phyloP scores from a whole-genome alignment of 2,329 filamentous ascomycete species.

The Fonsecaea pugnacius region DNA sequence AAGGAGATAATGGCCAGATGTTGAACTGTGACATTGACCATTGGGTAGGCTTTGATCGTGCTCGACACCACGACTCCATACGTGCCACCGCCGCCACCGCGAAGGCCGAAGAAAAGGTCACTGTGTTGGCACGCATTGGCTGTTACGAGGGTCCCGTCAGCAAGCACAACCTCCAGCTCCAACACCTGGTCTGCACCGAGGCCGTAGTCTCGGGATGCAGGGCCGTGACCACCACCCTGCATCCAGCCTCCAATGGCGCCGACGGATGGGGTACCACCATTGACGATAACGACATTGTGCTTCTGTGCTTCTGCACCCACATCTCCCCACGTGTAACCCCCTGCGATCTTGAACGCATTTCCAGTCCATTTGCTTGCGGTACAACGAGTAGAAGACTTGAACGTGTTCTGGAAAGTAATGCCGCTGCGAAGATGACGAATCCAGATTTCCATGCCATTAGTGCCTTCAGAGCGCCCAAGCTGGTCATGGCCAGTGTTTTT shows the following conservation, averaged over 20 bases:
- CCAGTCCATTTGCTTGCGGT: conserved; percentile 41
- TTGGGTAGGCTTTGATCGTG: conserved; percentile 50
- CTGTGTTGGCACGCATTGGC: conserved; percentile 30
- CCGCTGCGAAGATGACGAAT: conserved; percentile 40
- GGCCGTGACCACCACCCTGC: conserved; percentile 41
- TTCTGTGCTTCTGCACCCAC: conserved; percentile 40
- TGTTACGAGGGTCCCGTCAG: conserved; percentile 31
- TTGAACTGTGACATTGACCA: conserved; percentile 43
- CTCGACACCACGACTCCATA: conserved; percentile 52
- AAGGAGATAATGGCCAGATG: conserved; percentile 38
- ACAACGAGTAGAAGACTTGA: conserved; percentile 36
- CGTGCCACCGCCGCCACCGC: conserved; percentile 59
- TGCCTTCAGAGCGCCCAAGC: conserved; percentile 39
- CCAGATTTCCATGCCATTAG: conserved; percentile 42
- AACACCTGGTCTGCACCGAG: conserved; percentile 39
- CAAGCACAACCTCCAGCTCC: conserved; percentile 39
- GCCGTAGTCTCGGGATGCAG: conserved; percentile 37
- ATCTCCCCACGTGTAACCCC: conserved; percentile 42
- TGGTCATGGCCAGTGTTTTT: conserved; percentile 37
- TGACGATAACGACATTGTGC: conserved; percentile 40
- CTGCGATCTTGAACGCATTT: conserved; percentile 40
- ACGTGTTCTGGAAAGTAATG: conserved; percentile 39
- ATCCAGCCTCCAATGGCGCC: conserved; percentile 39
- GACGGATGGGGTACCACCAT: conserved; percentile 37
- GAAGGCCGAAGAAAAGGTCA: conserved; percentile 57